These are phyloP conservation scores for Colletotrichum kahawae DNA, from an alignment of 2,329 filamentous ascomycete genomes.

Conservation along the genomic window DNA sequence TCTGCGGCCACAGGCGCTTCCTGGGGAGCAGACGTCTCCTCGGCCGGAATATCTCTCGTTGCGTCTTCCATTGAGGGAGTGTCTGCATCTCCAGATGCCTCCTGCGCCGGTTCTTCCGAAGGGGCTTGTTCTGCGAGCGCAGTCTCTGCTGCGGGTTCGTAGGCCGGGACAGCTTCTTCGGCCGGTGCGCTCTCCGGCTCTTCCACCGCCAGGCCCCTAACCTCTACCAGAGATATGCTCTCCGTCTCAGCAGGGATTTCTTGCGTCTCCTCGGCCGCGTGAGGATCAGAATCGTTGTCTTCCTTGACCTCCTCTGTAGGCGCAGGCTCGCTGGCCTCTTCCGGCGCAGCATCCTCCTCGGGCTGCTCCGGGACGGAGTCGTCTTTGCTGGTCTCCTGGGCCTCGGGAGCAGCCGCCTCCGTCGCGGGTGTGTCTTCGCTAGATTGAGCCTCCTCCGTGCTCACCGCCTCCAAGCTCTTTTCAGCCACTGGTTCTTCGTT, in stretches of 20 bases:
- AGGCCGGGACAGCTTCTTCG: not conserved
- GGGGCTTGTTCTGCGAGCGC: not conserved
- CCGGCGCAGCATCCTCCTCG: not conserved
- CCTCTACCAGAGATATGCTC: not conserved
- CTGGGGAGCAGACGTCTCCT: not conserved
- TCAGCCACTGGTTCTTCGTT: slow-evolving; percentile 17
- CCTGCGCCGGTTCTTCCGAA: not conserved
- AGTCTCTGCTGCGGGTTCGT: not conserved
- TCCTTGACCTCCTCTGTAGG: not conserved
- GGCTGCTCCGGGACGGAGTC: not conserved
- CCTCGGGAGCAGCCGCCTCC: not conserved
- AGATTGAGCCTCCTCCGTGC: not conserved
- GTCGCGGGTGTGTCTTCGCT: not conserved
- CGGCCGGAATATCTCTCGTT: not conserved
- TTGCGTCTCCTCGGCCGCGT: not conserved
- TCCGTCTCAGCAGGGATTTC: not conserved
- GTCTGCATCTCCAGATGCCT: not conserved
- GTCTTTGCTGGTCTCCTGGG: not conserved
- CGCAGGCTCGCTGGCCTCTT: not conserved
- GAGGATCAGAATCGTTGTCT: not conserved
- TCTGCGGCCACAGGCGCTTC: not conserved
- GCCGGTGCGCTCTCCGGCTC: not conserved
- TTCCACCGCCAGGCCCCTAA: not conserved
- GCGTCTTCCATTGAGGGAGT: not conserved
- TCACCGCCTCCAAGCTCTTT: slow-evolving; percentile 5